Conservation (phyloP, 495 filamentous ascomycete genomes). For the Penicillium nucicola region DNA sequence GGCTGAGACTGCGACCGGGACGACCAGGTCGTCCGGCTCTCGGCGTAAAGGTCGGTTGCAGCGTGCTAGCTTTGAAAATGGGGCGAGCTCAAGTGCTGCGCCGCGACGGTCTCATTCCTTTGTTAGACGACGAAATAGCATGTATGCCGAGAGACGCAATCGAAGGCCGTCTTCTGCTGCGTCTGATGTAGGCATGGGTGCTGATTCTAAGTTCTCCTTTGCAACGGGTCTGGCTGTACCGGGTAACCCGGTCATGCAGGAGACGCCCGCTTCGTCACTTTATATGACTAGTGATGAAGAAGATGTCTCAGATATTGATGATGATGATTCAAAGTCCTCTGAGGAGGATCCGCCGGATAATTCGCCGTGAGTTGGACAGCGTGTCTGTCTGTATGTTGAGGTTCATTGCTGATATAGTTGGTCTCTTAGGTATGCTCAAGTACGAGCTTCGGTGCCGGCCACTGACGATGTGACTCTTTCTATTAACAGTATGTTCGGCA, state of each 20-base stretch:
- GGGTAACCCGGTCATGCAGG: conserved; percentile 19
- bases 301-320: conserved; percentile 21
- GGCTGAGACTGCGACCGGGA: too few relatives aligned
- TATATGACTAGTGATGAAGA: conserved; percentile 24
- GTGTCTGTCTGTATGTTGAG: neutral
- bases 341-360: conserved; percentile 32
- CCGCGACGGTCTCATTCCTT: conserved; percentile 13
- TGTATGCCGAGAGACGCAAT: conserved; percentile 9
- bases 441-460: conserved; percentile 72
- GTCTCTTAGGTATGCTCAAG: conserved; percentile 56
- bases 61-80: conserved; percentile 13
- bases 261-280: conserved; percentile 16
- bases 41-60: neutral
- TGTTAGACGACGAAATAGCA: conserved; percentile 15
- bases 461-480: conserved; percentile 70
- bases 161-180: conserved; percentile 23
- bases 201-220: conserved; percentile 30
- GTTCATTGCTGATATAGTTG: conserved; percentile 1
- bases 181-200: conserved; percentile 26
- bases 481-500: conserved; percentile 55
- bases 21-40: too few relatives aligned
- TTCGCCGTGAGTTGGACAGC: conserved; percentile 18
- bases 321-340: conserved; percentile 17
- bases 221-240: conserved; percentile 26
- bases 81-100: conserved; percentile 11